Conservation (phyloP, 2,329 filamentous ascomycete genomes). For the Immersiporthe knoxdaviesiana region DNA sequence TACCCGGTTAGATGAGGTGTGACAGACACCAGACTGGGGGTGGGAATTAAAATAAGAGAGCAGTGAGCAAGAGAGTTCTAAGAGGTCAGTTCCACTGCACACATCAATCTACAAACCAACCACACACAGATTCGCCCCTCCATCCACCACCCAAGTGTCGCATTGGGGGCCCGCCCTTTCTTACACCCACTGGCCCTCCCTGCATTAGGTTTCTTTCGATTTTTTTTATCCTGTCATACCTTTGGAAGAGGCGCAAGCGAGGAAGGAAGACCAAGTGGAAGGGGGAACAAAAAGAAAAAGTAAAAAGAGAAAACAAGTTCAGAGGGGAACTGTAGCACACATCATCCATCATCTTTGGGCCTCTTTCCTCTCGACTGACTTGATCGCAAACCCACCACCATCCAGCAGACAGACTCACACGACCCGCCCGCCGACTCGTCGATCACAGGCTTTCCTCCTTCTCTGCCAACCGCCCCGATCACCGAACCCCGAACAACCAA, state of each 20-base stretch:
- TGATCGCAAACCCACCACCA: no score
- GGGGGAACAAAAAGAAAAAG: background rate
- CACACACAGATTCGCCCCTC: slow-evolving; percentile 18
- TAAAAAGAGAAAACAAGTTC: no score
- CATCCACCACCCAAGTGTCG: slow-evolving; percentile 3
- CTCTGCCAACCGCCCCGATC: background rate
- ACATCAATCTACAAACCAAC: slow-evolving; percentile 20
- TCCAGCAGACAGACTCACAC: background rate
- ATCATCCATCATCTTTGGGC: slow-evolving; percentile 1
- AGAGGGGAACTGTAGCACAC: no score
- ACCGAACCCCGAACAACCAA: background rate
- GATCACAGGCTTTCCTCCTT: background rate
- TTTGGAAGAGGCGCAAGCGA: background rate
- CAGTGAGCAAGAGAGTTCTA: background rate
- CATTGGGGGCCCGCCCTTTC: slow-evolving; percentile 20
- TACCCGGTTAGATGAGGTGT: slow-evolving; percentile 9
- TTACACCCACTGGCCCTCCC: slow-evolving; percentile 16
- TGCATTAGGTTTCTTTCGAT: slow-evolving; percentile 23
- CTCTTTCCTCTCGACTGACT: background rate
- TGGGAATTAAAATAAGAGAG: background rate
- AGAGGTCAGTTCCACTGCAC: slow-evolving; percentile 20
- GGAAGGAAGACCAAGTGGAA: background rate
- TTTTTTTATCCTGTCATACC: slow-evolving; percentile 1
- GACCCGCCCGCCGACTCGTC: background rate
- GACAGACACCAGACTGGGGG: background rate